Evolutionary conservation across 2,329 filamentous ascomycete genomes (phyloP).

Genomic region (Sarocladiaceae sp.): DNA sequence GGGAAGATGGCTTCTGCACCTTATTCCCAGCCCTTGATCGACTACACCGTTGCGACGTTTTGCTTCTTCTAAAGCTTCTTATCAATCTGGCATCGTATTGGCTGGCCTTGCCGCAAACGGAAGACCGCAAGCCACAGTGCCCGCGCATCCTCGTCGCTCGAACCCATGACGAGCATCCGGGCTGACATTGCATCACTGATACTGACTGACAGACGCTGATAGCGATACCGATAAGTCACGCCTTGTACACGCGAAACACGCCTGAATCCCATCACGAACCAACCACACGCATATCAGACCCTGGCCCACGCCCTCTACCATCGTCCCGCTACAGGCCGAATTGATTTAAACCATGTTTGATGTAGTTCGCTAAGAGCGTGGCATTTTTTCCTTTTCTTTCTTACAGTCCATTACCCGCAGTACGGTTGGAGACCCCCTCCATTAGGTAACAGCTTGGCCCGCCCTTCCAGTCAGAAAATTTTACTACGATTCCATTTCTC

Average conservation of each 20-base stretch:
- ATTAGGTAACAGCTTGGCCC: constrained; percentile 33
- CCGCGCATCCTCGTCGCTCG: background rate
- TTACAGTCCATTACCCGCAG: background rate
- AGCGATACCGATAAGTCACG: background rate
- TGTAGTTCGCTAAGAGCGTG: background rate
- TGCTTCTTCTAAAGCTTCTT: background rate
- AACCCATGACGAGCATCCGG: constrained; percentile 8
- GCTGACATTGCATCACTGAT: constrained; percentile 8
- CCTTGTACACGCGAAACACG: background rate
- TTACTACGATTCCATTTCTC: constrained; percentile 28
- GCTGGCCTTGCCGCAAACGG: constrained; percentile 8
- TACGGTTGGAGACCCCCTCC: background rate
- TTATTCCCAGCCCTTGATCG: background rate
- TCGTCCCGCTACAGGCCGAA: background rate
- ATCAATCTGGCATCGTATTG: constrained; percentile 5
- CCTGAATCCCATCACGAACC: background rate
- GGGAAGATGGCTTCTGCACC: background rate
- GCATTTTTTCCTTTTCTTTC: constrained; percentile 1
- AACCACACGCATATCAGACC: constrained; percentile 1
- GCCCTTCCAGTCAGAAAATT: constrained; percentile 31
- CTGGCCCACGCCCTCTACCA: background rate
- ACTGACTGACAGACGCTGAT: background rate
- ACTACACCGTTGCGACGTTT: background rate
- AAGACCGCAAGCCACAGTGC: constrained; percentile 2
- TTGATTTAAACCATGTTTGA: background rate